Evolutionary conservation across 352 stramenopile genomes (phyloP), one percentile per base, ranked within the genome.

Genomic region (Phytophthora litchii): DNA sequence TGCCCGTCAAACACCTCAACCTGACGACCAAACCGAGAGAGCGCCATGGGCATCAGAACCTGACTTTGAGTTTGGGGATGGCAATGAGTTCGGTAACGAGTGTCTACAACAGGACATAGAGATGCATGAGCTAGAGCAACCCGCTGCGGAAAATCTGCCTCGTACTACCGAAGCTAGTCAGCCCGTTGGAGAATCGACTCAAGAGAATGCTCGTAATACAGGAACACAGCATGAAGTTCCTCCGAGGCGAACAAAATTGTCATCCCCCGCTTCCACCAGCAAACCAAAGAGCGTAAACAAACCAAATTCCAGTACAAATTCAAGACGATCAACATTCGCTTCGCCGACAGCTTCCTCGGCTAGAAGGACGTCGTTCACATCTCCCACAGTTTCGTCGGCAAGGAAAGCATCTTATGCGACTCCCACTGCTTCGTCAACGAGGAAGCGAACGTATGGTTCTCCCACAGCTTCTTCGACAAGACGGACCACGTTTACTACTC

Each of bases 31-130:
- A 27, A 60, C 48, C 25, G 48, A 60, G 23, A 59, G 54, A 8
- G 45, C 56, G 10, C 35, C 42, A 3, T 60, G 62, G 48, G 32
- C 10, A 17, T 65, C 55, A 19, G 55, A 72, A 42, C 54, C 55
- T 45, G 48, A 64, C 34, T 63, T 42, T 47, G 61, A 78, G 27
- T 65, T 69, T 51, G 52, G 64, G 7, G 29, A 27, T 46, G 35
- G 29, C 27, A 43, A 40, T 45, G 48, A 64, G 13, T 58, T 46
- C 23, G n/a, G 40, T 20, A 36, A 51, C 14, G 50, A 54, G 1
- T 23, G 45, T 3, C 23, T 50, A 19, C 16, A 48, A 32, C 23
- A 42, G 25, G 27, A 32, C 41, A 32, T 50, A n/a, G 40, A 70
- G 11, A 67, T 63, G 49, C 27, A 40, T 32, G 54, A 60, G 16